Base-by-base conservation (phyloP, 768 basidiomycete genomes). In the Trametes cinnabarina region DNA sequence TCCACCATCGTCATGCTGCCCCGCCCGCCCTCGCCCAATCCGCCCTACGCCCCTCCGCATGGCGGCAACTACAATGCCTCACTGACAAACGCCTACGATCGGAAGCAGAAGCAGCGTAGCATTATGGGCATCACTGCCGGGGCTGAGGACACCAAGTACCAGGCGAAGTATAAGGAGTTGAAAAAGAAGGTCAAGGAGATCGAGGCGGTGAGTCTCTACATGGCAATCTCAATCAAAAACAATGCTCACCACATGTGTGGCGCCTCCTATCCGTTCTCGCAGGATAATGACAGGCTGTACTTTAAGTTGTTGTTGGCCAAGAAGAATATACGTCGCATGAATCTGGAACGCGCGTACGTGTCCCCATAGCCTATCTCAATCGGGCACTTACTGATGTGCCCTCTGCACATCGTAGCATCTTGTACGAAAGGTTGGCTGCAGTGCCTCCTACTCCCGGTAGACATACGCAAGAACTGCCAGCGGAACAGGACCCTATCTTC, bases 281-380 rank as follows among this genome's bases (percentile, higher is more conserved):
- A 94, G 92, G 90, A 93, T 73, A 94, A 94, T 73, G 92, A 93
- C 78, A 91, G 87, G 73, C 80, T 94, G 58, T 83, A 88, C 69
- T 84, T 86, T 78, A 90, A 91, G 71, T 83, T 92, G 35, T 76
- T 90, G 26, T 79, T 86, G 68, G 84, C 90, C 28, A 92, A 89
- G 72, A 85, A 86, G 65, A 87, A 83, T 66, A 91, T 94, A 41
- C 90, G 91, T 71, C 81, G 92, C 40, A 88, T 92, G 83, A 88
- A 91, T 73, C 77, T 94, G 56, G 92, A 94, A 74, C 79, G 92
- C 76, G 90, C 90, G 92, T 93, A 66, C 77, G 90, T 84, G 57
- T 60, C 44, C 28, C 34, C 35, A 44, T 48, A 17, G 37, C 51
- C 26, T 37, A 15, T 37, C 23, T 20, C 19, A 44, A 1, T 26